These are phyloP conservation scores for Helicocarpus griseus DNA, from an alignment of 2,329 filamentous ascomycete genomes.

Conservation along the genomic window DNA sequence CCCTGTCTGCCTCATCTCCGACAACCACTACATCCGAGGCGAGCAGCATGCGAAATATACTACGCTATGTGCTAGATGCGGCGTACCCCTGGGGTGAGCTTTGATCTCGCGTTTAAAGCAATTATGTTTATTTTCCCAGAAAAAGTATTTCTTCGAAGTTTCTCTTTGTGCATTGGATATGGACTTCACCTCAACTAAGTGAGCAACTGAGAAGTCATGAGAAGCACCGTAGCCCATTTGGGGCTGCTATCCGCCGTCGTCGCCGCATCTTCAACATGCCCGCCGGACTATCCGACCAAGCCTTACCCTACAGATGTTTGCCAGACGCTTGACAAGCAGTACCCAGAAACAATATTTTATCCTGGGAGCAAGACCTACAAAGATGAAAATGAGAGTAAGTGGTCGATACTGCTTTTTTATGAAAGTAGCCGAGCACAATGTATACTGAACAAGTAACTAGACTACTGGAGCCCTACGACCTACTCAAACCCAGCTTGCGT, in stretches of 20 bases:
- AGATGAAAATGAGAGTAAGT: neutral
- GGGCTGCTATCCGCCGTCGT: neutral
- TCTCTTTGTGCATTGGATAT: neutral
- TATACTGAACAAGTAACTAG: neutral
- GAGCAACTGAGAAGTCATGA: neutral
- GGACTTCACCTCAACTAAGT: neutral
- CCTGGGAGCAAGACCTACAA: neutral
- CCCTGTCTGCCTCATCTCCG: neutral
- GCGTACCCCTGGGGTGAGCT: neutral
- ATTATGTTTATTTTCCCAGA: neutral
- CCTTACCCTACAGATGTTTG: neutral
- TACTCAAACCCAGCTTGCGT: constrained; percentile 19
- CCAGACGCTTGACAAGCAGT: neutral
- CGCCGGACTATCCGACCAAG: neutral
- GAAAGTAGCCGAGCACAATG: neutral
- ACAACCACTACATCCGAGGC: neutral
- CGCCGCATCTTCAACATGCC: neutral
- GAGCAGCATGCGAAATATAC: neutral
- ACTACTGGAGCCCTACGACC: neutral
- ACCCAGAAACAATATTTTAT: neutral
- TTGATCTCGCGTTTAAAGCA: too few relatives aligned
- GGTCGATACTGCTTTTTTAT: neutral
- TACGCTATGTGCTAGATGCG: neutral
- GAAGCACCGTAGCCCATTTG: neutral
- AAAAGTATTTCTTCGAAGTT: neutral